These are phyloP conservation scores for Wallacemonas sp. DNA, from an alignment of 208 protist genomes.

Conservation along the genomic window DNA sequence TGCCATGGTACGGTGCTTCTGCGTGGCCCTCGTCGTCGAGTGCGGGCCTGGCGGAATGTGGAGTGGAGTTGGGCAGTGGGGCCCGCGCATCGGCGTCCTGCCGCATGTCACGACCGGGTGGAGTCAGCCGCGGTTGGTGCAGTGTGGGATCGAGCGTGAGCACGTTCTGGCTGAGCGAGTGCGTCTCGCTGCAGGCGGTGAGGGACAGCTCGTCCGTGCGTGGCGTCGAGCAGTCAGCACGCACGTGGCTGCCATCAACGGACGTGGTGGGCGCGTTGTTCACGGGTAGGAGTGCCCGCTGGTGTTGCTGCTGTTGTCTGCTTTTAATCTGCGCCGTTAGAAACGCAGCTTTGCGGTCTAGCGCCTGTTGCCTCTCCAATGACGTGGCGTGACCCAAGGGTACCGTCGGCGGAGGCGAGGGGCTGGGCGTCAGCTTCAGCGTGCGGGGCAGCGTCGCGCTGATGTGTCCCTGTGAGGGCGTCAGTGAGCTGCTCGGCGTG, in stretches of 20 bases:
- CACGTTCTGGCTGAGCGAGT: not conserved
- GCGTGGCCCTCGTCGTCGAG: not conserved
- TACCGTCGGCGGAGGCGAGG: not conserved
- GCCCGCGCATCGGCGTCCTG: too few relatives aligned
- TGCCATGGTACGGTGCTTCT: not conserved
- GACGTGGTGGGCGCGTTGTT: not conserved
- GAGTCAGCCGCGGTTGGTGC: too few relatives aligned
- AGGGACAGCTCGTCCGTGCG: not conserved
- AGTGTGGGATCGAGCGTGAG: slow-evolving; percentile 5
- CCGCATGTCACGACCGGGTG: too few relatives aligned
- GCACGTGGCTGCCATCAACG: too few relatives aligned
- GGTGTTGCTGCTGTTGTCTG: not conserved
- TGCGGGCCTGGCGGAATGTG: not conserved
- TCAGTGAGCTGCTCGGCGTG: not conserved
- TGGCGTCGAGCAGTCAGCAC: too few relatives aligned
- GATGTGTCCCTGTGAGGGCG: not conserved
- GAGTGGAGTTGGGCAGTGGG: too few relatives aligned
- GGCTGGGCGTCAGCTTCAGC: slow-evolving; percentile 15
- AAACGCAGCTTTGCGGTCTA: slow-evolving; percentile 1
- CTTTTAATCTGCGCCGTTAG: slow-evolving; percentile 4
- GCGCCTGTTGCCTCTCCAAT: not conserved
- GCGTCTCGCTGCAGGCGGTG: not conserved
- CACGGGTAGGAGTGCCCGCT: not conserved
- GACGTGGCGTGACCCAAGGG: not conserved
- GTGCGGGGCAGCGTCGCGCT: not conserved